Evolutionary conservation across 345 rosid species (phyloP), one percentile per base, ranked within the genome.

Genomic region (Salix viminalis): DNA sequence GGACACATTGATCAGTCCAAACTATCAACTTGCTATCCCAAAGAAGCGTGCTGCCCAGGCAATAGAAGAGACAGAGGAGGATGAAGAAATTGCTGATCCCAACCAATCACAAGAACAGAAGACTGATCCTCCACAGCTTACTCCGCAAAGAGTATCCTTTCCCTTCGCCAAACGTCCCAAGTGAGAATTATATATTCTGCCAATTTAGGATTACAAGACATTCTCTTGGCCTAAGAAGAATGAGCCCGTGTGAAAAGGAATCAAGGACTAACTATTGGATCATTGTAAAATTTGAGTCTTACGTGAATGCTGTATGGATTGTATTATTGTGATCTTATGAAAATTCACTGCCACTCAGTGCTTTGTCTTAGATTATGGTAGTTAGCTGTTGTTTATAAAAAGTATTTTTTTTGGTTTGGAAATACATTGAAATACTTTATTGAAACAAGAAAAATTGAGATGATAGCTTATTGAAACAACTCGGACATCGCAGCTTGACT

Each of bases 1-100:
- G 67, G 94, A 93, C 80, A 90, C 97, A 3, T 72, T 93, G 88
- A 84, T 93, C 56, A 89, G 85, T 75, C 92, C 98, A 0, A 93
- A 92, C 69, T 92, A 93, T 83, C 98, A 96, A 70, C 91, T 93
- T 2, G 89, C 84, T 5, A 81, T 91, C 67, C 93, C 92, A 1
- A 88, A 73, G 82, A 92, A 85, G 85, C 88, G 85, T 36, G 65
- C 86, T 18, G 77, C 89, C 13, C 86, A 84, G 52, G 89, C 87
- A 62, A 76, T 85, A 19, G 97, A 93, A 86, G 97, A 91, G 78
- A 87, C 80, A 6, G 97, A 93, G 73, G 98, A 92, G 30, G 94
- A 93, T 32, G 95, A 91, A 76, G 94, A 88, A 76, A 84, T 75
- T 58, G 83, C 74, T 2, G 94, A 93, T 73, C 90, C 88, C 34